Evolutionary conservation across 1,284 basidiomycete species (phyloP), one percentile per base, ranked within the genome.

Genomic region (Chondrostereum purpureum): DNA sequence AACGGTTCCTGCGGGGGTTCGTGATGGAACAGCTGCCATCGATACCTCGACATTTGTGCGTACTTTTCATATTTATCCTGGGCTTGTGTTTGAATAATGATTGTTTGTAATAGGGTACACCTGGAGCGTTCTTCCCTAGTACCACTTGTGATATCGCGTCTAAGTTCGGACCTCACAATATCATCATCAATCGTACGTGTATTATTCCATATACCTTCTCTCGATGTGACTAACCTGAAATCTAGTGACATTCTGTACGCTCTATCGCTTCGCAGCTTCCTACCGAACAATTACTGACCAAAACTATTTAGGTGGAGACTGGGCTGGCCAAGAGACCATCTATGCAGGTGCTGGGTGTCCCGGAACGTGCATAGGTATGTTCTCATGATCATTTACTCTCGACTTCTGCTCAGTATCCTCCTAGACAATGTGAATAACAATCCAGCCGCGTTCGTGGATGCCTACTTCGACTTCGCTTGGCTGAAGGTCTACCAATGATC

Each of bases 381-480:
- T 1, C 11, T 17, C 19, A 41, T 34, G 27, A 27, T 44, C 20
- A 18, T 21, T 5, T 34, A 13, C 24, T 19, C 14, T 22, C 10
- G 6, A 0, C 6, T 45, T 18, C 3, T 39, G 24, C 45, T 35
- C 12, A 16, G 6, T 43, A 21, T 37, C 6, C 34, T 31, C 27
- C 12, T 45, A 79, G 77, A 78, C 53, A 77, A 61, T 53, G 81
- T 84, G 36, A 73, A 78, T 59, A 73, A 77, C 52, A 78, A 83
- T 55, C 83, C 83, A 3, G 62, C 67, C 1, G 79, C 77, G 4
- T 87, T 87, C 60, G 54, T 53, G 2, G 66, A 84, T 41, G 83
- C 84, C 0, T 86, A 78, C 65, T 88, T 83, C 63, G 77, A 83
- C 47, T 70, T 87, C 57, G 69, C 71, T 31, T 70, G 65, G 58